Base-by-base conservation (phyloP, 2,329 filamentous ascomycete genomes). In the Fusarium nanum region DNA sequence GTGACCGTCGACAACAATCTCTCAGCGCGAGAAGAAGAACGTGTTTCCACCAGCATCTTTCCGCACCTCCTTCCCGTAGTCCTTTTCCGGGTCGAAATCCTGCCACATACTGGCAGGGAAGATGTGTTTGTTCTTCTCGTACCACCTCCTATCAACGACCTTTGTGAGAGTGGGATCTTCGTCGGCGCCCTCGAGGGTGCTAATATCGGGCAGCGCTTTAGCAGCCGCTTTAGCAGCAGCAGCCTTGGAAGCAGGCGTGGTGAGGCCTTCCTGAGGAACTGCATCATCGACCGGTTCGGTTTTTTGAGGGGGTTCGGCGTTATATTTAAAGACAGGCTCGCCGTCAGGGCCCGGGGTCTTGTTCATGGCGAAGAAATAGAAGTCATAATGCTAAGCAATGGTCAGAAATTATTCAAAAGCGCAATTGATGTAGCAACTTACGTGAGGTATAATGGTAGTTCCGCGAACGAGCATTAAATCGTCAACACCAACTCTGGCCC, bases 91-190 rank as follows among this genome's bases (percentile, higher is more conserved):
- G 72, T 97, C 94, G 78, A 97, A 99, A 68, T 97, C 92, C 74
- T 94, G 93, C 96, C 96, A 99, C 48, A 95, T 88, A 78, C 93
- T 98, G 22, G 95, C 95, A 1, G 96, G 96, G 78, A 95, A 99
- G 61, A 99, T 98, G 80, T 99, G 96, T 81, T 98, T 99, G 79
- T 98, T 98, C 76, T 91, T 89, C 83, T 98, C 94, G 79, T 98
- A 99, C 96, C 96, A 99, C 64, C 96, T 86, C 64, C 96, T 88
- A 82, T 99, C 95, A 6, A 99, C 95, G 6, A 99, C 94, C 78
- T 98, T 98, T 5, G 95, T 98, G 67, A 92, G 81, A 5, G 87
- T 87, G 1, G 94, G 90, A 73, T 98, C 94, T 67, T 96, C 92
- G 42, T 85, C 80, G 27, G 86, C 89, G 16, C 95, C 95, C 81